Base-by-base conservation (phyloP, 2,329 filamentous ascomycete genomes). In the Aspergillus sp. region DNA sequence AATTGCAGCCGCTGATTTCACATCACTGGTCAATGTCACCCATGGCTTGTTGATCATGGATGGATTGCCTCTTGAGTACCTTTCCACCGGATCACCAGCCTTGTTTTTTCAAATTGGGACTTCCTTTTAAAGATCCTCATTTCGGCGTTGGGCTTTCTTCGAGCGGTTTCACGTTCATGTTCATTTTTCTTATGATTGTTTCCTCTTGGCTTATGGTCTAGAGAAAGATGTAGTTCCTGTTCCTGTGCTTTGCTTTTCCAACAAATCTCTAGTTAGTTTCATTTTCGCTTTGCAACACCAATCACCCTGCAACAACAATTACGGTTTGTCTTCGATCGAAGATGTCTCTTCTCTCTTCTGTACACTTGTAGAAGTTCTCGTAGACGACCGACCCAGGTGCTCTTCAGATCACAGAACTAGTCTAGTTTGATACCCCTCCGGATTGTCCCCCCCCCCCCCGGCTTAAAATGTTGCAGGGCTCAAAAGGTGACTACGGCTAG, bases 1-100 rank as follows among this genome's bases (percentile, higher is more conserved):
- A 36, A 31, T 31, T 58, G 9, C 53, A 76, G 67, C 69, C 87
- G 88, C 69, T 90, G 84, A 82, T 67, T 57, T 49, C 31, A 16
- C 20, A 6, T 32, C 22, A 26, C 22, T 53, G 39, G n/a, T 31
- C 16, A 14, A 54, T 55, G 50, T 55, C 49, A 42, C 20, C 32
- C 36, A 42, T 42, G 16, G 14, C 18, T 47, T 47, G 45, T 18
- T 47, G 10, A n/a, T 36, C 46, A 11, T 45, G 16, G n/a, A 54
- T 32, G 36, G 39, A 36, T 54, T 52, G 47, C 45, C 55, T 50
- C 51, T 55, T 54, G 42, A 7, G 36, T 42, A 18, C 14, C 14
- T 7, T 42, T n/a, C 45, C 55, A 29, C 57, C 29, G 45, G 45
- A 26, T 29, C 45, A 53, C 32, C 49, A 57, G 47, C 52, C 24